These are phyloP conservation scores for Moesziomyces globuligerus DNA, from an alignment of 1,284 basidiomycete genomes.

Conservation along the genomic window DNA sequence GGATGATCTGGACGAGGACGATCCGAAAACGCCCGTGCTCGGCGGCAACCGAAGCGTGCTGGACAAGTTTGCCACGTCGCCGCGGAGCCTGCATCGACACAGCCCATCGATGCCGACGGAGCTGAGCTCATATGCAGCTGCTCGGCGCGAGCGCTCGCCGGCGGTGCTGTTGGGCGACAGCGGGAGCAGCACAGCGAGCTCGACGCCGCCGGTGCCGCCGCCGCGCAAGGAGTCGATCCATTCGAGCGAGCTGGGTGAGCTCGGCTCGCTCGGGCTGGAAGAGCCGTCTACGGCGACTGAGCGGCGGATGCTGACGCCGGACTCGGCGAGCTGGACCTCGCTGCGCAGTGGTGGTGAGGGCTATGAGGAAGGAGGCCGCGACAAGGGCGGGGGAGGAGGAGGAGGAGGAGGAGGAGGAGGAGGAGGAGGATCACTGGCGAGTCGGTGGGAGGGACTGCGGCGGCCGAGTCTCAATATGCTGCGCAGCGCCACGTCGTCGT, in stretches of 20 bases:
- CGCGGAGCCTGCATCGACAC: conserved; percentile 27
- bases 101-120: conserved; percentile 42
- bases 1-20: conserved; percentile 29
- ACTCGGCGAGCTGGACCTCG: conserved; percentile 17
- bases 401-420: too few relatives aligned
- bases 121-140: conserved; percentile 23
- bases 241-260: background rate
- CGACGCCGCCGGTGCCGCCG: conserved; percentile 25
- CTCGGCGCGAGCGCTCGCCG: conserved; percentile 10
- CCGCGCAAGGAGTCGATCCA: conserved; percentile 46
- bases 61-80: conserved; percentile 21
- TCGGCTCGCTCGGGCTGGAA: background rate
- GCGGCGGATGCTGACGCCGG: conserved; percentile 19
- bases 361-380: conserved; percentile 7
- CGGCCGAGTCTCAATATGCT: conserved; percentile 42
- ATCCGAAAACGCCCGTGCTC: conserved; percentile 39
- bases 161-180: conserved; percentile 1
- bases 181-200: conserved; percentile 10
- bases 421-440: conserved; percentile 2
- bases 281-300: conserved; percentile 3
- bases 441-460: conserved; percentile 33
- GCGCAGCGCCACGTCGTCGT: conserved; percentile 31
- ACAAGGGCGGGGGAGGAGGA: conserved; percentile 3
- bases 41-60: conserved; percentile 3
- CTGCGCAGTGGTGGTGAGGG: conserved; percentile 9